Evolutionary conservation across 441 rosid genomes (phyloP), one percentile per base, ranked within the genome.

Genomic region (Euphorbia schlechtendalii): DNA sequence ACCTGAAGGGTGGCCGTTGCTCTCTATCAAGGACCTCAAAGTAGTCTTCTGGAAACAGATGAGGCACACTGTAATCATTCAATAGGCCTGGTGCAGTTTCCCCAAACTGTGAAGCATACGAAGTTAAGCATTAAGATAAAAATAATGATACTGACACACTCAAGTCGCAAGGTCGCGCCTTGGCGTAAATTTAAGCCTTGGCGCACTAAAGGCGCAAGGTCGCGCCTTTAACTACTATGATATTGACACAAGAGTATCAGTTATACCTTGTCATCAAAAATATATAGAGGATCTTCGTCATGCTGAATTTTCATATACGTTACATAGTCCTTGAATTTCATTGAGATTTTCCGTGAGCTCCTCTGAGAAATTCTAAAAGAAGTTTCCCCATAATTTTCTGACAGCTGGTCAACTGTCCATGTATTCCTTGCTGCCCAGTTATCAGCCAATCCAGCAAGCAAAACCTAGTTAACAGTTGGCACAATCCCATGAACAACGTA

Each of bases 201-300:
- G n/a, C n/a, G n/a, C n/a, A n/a, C n/a, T n/a, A n/a, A n/a, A n/a
- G n/a, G n/a, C n/a, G n/a, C n/a, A n/a, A n/a, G n/a, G n/a, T n/a
- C n/a, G n/a, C n/a, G n/a, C n/a, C n/a, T n/a, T n/a, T n/a, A n/a
- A n/a, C n/a, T n/a, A n/a, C n/a, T n/a, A n/a, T n/a, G n/a, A n/a
- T n/a, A n/a, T n/a, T n/a, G n/a, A n/a, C n/a, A n/a, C n/a, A n/a
- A 49, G 21, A 43, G 56, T 5, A 52, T 8, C 21, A 51, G 54
- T 41, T 48, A 53, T 75, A 88, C 99, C 90, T 85, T 88, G 71
- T 87, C 92, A 76, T 93, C 97, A 70, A 93, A 93, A 67, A 93
- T 84, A 74, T 93, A 93, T 38, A 93, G 80, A 25, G 99, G 99
- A 81, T 93, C 97, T 81, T 93, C 99, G 78, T 93, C 99, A 74